Evolutionary conservation across 2,329 filamentous ascomycete genomes (phyloP).

Genomic region (Fusarium sp.): DNA sequence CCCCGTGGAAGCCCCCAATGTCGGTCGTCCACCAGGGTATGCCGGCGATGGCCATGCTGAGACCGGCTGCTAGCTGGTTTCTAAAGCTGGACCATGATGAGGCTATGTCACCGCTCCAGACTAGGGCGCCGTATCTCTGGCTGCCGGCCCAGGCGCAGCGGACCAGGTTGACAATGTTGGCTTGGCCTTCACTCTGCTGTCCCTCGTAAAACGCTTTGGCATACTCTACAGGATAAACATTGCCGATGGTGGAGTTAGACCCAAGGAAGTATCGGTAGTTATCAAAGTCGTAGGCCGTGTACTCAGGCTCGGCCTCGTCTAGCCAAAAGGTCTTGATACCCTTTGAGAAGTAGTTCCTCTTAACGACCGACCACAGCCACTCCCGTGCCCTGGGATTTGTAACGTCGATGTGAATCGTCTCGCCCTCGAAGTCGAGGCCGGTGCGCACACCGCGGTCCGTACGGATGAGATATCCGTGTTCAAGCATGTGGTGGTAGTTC

Average conservation of each 20-base stretch:
- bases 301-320: slow-evolving; percentile 77
- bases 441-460: slow-evolving; percentile 69
- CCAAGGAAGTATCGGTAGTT: slow-evolving; percentile 62
- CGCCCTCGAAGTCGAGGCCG: slow-evolving; percentile 69
- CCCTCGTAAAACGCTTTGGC: slow-evolving; percentile 71
- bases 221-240: slow-evolving; percentile 70
- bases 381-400: slow-evolving; percentile 70
- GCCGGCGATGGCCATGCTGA: slow-evolving; percentile 74
- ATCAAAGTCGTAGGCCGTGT: slow-evolving; percentile 74
- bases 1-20: slow-evolving; percentile 77
- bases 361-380: slow-evolving; percentile 70
- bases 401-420: slow-evolving; percentile 71
- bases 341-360: slow-evolving; percentile 70
- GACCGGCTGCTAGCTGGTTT: slow-evolving; percentile 71
- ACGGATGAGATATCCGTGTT: slow-evolving; percentile 70
- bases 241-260: slow-evolving; percentile 60
- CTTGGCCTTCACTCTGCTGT: slow-evolving; percentile 62
- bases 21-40: slow-evolving; percentile 79
- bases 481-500: slow-evolving; percentile 72
- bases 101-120: slow-evolving; percentile 77
- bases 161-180: slow-evolving; percentile 67
- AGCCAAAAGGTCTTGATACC: slow-evolving; percentile 76
- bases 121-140: slow-evolving; percentile 73
- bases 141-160: slow-evolving; percentile 65
- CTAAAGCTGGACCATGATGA: slow-evolving; percentile 71